These are phyloP conservation scores for Imleria badia DNA, from an alignment of 768 basidiomycete species.

Conservation along the genomic window DNA sequence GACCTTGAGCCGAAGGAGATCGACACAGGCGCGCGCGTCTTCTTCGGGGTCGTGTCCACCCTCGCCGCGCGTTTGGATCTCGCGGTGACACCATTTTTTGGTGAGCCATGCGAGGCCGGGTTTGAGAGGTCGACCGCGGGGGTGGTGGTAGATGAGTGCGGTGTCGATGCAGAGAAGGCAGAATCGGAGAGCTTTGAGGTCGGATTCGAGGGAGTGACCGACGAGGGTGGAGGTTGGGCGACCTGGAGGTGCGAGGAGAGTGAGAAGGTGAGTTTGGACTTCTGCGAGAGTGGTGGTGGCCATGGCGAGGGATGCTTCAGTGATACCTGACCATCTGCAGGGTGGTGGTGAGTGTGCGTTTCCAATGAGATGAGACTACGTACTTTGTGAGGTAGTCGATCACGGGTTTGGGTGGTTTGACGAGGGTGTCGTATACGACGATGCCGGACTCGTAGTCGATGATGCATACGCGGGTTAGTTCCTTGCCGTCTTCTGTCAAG, in stretches of 20 bases:
- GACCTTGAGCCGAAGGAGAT: too few relatives aligned
- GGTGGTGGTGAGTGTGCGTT: background rate
- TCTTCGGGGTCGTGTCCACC: slow-evolving; percentile 95
- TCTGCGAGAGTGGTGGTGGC: slow-evolving; percentile 79
- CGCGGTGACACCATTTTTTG: slow-evolving; percentile 86
- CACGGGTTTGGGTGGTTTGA: slow-evolving; percentile 83
- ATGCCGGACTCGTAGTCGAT: slow-evolving; percentile 87
- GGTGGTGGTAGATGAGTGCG: slow-evolving; percentile 86
- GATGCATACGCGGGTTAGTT: slow-evolving; percentile 81
- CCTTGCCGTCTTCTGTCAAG: slow-evolving; percentile 85
- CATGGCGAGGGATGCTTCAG: slow-evolving; percentile 60
- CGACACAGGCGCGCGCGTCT: slow-evolving; percentile 93
- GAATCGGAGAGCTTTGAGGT: slow-evolving; percentile 84
- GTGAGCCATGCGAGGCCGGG: slow-evolving; percentile 97
- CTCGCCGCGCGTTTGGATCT: slow-evolving; percentile 83
- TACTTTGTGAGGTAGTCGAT: slow-evolving; percentile 93
- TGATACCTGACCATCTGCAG: slow-evolving; percentile 90
- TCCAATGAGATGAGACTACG: too few relatives aligned
- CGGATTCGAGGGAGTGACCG: slow-evolving; percentile 95
- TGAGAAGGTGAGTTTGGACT: slow-evolving; percentile 71
- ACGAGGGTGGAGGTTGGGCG: slow-evolving; percentile 74
- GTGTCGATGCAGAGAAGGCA: slow-evolving; percentile 93
- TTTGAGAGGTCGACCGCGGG: slow-evolving; percentile 90
- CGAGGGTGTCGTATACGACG: slow-evolving; percentile 81
- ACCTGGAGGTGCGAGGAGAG: slow-evolving; percentile 53